These are phyloP conservation scores for Termitomyces sp. DNA, from an alignment of 768 basidiomycete genomes.

Conservation along the genomic window DNA sequence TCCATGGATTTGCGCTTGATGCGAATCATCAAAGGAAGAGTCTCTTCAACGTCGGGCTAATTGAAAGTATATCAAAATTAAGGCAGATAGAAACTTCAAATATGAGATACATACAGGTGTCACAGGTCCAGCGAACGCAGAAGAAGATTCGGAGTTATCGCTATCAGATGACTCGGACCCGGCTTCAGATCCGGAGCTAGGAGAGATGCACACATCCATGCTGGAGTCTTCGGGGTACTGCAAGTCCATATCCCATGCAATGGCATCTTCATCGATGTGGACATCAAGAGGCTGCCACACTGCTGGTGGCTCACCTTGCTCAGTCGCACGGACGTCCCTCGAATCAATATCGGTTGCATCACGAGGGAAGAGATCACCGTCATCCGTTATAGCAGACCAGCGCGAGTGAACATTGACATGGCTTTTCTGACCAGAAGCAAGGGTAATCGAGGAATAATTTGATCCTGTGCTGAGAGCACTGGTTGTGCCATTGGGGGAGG, in stretches of 20 bases:
- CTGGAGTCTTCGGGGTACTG: constrained; percentile 10
- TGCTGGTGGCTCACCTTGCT: constrained; percentile 5
- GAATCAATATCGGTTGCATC: constrained; percentile 6
- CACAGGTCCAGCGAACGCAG: constrained; percentile 22
- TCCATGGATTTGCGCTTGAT: constrained; percentile 37
- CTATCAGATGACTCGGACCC: constrained; percentile 11
- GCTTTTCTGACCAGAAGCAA: constrained; percentile 5
- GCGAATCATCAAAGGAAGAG: constrained; percentile 23
- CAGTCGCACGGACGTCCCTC: constrained; percentile 10
- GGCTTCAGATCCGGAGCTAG: constrained; percentile 10
- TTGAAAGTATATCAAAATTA: not conserved
- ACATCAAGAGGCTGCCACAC: constrained; percentile 23
- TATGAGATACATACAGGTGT: constrained; percentile 26
- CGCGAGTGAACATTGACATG: constrained; percentile 11
- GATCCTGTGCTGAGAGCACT: constrained; percentile 12
- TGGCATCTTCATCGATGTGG: constrained; percentile 23
- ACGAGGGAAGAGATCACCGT: constrained; percentile 10
- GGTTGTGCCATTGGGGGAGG: constrained; percentile 22
- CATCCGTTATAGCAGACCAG: constrained; percentile 14
- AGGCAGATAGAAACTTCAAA: not conserved
- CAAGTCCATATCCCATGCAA: constrained; percentile 22
- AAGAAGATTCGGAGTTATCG: constrained; percentile 15
- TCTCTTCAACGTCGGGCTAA: constrained; percentile 10
- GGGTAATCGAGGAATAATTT: constrained; percentile 6
- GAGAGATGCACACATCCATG: constrained; percentile 14